Percentiles rank a stretch among this genome's conserved stretches.
Conservation (phyloP, 495 filamentous ascomycete species). For the Neurospora sp. region DNA sequence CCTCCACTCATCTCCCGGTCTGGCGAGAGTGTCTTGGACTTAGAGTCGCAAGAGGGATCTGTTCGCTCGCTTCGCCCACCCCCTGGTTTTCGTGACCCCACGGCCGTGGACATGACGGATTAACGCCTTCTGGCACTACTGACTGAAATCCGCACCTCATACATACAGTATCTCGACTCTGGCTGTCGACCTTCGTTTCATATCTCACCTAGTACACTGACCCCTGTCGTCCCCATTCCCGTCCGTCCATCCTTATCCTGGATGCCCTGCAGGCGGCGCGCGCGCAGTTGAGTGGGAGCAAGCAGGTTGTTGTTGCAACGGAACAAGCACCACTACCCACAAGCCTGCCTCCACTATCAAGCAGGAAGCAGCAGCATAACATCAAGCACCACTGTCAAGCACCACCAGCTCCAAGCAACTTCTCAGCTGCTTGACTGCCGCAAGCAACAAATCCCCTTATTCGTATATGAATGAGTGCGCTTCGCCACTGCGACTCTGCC, state of each 20-base stretch:
- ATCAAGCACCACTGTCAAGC: slow-evolving; percentile 1
- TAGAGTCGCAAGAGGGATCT: neutral
- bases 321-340: neutral
- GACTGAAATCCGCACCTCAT: neutral
- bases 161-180: neutral
- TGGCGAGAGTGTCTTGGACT: slow-evolving; percentile 17
- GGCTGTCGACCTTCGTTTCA: neutral
- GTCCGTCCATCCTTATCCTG: neutral
- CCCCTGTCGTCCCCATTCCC: neutral
- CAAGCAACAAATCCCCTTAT: neutral
- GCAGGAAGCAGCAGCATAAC: slow-evolving; percentile 1
- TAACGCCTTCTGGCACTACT: neutral
- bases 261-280: neutral
- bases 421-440: neutral
- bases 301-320: neutral
- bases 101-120: neutral
- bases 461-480: slow-evolving; percentile 12
- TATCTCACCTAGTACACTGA: neutral
- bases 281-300: neutral
- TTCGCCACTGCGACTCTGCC: slow-evolving; percentile 22
- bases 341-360: neutral
- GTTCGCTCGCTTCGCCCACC: neutral
- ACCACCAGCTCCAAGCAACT: neutral
- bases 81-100: neutral
- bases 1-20: slow-evolving; percentile 23